Percentiles rank a stretch among this genome's conserved stretches.
These are phyloP conservation scores for Debaryomyces nepalensis DNA, from an alignment of 1,139 yeast genomes.

Conservation along the genomic window DNA sequence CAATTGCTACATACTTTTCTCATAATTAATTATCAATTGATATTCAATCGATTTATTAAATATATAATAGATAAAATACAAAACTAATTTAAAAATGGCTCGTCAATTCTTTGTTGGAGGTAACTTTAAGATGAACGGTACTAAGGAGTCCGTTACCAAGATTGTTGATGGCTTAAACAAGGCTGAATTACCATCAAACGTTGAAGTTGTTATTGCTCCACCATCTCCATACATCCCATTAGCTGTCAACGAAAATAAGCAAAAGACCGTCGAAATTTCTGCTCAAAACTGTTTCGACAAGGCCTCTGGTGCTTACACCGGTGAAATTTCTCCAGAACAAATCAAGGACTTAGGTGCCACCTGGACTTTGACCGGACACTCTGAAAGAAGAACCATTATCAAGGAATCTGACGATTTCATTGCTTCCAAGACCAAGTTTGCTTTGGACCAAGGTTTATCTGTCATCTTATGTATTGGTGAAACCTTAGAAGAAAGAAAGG, in stretches of 20 bases:
- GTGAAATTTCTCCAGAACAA: constrained; percentile 91
- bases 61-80: constrained; percentile 6
- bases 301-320: constrained; percentile 96
- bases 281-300: constrained; percentile 91
- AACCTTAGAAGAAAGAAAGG: constrained; percentile 92
- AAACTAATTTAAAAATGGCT: constrained; percentile 48
- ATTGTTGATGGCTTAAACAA: constrained; percentile 84
- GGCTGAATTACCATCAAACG: constrained; percentile 72
- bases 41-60: constrained; percentile 9
- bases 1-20: constrained; percentile 7
- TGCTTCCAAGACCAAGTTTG: constrained; percentile 94
- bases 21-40: constrained; percentile 4
- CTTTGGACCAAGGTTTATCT: constrained; percentile 82
- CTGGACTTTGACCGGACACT: constrained; percentile 98
- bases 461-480: constrained; percentile 98
- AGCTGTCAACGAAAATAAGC: constrained; percentile 72
- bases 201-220: constrained; percentile 94
- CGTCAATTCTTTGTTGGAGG: constrained; percentile 98
- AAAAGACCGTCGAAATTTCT: constrained; percentile 74
- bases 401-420: constrained; percentile 89
- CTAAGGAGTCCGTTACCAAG: constrained; percentile 79
- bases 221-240: constrained; percentile 90
- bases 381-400: constrained; percentile 96
- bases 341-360: constrained; percentile 89
- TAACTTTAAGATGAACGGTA: constrained; percentile 98